These are phyloP conservation scores for Ajuga chamaepitys DNA, from an alignment of 257 asterid species.

Conservation along the genomic window DNA sequence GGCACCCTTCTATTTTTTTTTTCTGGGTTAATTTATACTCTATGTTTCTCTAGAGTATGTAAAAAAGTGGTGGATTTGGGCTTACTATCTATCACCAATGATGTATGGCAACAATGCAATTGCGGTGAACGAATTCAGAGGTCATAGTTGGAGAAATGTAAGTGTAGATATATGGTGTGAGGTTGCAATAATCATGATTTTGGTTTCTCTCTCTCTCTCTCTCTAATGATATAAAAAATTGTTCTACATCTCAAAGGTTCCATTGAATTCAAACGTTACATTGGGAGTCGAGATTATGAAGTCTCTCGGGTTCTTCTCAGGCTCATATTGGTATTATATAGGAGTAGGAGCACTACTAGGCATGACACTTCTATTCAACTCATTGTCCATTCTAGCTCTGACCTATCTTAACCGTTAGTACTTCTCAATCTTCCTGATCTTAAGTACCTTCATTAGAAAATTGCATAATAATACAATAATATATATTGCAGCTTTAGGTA, in stretches of 20 bases:
- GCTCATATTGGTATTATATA: no score
- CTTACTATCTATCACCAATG: constrained; percentile 30
- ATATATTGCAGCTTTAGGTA: constrained; percentile 41
- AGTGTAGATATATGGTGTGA: not conserved
- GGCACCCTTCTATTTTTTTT: not conserved
- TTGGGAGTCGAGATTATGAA: constrained; percentile 35
- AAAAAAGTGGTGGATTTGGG: no score
- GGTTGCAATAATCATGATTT: not conserved
- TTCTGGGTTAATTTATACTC: no score
- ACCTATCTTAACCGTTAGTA: constrained; percentile 57
- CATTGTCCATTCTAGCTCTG: constrained; percentile 26
- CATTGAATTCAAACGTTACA: constrained; percentile 17
- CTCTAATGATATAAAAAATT: not conserved
- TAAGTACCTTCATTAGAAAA: not conserved
- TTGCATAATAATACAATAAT: not conserved
- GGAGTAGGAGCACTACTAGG: no score
- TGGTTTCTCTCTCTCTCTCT: not conserved
- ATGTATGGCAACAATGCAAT: constrained; percentile 43
- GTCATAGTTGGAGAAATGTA: no score
- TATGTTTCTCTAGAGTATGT: constrained; percentile 20
- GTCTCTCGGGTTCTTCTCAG: no score
- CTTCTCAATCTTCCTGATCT: not conserved
- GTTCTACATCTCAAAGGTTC: constrained; percentile 17
- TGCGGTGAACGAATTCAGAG: constrained; percentile 40
- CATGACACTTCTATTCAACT: constrained; percentile 25